Base-by-base conservation (phyloP, 2,329 filamentous ascomycete genomes). In the Trichophyton simii region DNA sequence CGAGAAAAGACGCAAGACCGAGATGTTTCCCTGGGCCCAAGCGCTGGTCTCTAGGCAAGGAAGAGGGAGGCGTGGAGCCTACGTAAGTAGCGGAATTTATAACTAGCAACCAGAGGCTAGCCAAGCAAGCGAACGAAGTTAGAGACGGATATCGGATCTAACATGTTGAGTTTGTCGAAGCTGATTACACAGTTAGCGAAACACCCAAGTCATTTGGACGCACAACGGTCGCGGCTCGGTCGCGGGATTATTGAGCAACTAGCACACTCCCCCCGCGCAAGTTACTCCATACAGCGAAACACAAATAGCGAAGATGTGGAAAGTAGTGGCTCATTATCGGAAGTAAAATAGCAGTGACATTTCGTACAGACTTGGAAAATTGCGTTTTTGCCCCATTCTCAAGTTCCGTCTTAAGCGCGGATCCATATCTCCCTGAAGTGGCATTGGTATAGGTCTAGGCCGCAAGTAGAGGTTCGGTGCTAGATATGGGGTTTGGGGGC, bases 191-290 rank as follows among this genome's bases (percentile, higher is more conserved):
- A 28, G 22, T 50, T 50, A 18, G 28, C 36, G 31, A 57, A 22
- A 11, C 22, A 11, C 3, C 34, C 22, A 50, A 50, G 36, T 58
- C n/a, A 25, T 58, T 15, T 42, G 55, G 55, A 58, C 6, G 41
- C n/a, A 58, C 55, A 58, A 42, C 31, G 36, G 36, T 58, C 55
- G 55, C 55, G 55, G 4, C 31, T 58, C 55, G 55, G 34, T 58
- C 55, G 55, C 55, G 41, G 55, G 55, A 58, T 25, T 42, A 44
- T 44, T n/a, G 41, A 44, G 18, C 18, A 55, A n/a, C 54, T 18
- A 28, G 41, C 18, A 34, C 50, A 55, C n/a, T 2, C 8, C 2
- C 41, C 41, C 15, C 3, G 34, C 41, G n/a, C 3, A 11, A 38
- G 34, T 13, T 44, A 44, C 41, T 44, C 50, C 50, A 36, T 55